Percentiles rank a stretch among this genome's conserved stretches.
These are phyloP conservation scores for Fusarium coffeatum DNA, from an alignment of 2,329 filamentous ascomycete genomes.

Conservation along the genomic window DNA sequence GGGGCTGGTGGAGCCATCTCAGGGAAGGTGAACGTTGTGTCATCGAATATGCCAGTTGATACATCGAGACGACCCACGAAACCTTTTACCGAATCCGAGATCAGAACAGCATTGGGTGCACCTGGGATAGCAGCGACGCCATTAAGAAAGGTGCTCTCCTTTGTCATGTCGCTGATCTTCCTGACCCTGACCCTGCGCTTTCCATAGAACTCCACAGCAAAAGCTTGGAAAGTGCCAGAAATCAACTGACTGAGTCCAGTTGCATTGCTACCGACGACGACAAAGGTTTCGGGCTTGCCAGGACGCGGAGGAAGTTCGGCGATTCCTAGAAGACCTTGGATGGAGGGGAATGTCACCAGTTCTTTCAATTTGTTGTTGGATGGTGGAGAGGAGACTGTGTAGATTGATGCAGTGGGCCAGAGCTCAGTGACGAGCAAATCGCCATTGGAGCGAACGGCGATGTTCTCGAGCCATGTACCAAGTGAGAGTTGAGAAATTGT, in stretches of 20 bases:
- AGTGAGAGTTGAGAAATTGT: neutral
- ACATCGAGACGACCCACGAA: conserved; percentile 12
- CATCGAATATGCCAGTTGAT: neutral
- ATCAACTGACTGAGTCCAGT: conserved; percentile 7
- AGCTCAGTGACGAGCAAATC: neutral
- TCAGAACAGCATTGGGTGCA: neutral
- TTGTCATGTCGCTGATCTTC: conserved; percentile 15
- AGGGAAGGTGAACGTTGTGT: neutral
- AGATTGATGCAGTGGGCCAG: conserved; percentile 5
- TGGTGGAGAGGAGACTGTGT: neutral
- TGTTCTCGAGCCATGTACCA: conserved; percentile 9
- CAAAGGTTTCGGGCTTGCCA: conserved; percentile 5
- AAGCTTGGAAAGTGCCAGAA: conserved; percentile 13
- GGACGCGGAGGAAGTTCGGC: neutral
- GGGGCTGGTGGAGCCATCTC: conserved; percentile 8
- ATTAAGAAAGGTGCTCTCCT: conserved; percentile 15
- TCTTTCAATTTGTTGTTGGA: neutral
- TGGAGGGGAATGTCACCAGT: neutral
- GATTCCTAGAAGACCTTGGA: conserved; percentile 7
- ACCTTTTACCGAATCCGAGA: conserved; percentile 1
- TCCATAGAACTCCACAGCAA: neutral
- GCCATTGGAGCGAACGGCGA: neutral
- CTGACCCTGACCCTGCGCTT: neutral
- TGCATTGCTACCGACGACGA: conserved; percentile 12
- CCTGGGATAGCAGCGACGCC: conserved; percentile 5